These are phyloP conservation scores for Candida sonorensis DNA, from an alignment of 805 yeast genomes.

Conservation along the genomic window DNA sequence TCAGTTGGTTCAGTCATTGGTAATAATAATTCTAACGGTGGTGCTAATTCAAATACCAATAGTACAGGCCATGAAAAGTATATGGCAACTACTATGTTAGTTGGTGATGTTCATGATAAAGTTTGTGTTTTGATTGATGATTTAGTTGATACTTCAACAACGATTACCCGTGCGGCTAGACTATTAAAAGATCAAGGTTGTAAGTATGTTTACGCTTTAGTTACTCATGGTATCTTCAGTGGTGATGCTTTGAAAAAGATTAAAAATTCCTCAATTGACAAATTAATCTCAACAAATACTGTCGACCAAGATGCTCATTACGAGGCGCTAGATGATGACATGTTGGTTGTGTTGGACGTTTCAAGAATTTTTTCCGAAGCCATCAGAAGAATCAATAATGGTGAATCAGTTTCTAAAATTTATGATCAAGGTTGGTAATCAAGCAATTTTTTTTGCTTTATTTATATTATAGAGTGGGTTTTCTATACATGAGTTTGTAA, in stretches of 20 bases:
- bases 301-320: constrained; percentile 73
- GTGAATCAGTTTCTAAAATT: constrained; percentile 90
- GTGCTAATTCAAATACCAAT: too few relatives aligned
- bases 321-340: constrained; percentile 43
- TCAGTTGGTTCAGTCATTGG: constrained; percentile 10
- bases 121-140: constrained; percentile 92
- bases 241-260: constrained; percentile 84
- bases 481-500: too few relatives aligned
- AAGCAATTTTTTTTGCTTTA: too few relatives aligned
- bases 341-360: constrained; percentile 74
- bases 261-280: constrained; percentile 64
- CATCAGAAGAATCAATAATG: constrained; percentile 91
- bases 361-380: constrained; percentile 89
- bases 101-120: constrained; percentile 85
- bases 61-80: too few relatives aligned
- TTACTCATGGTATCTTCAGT: constrained; percentile 89
- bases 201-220: constrained; percentile 71
- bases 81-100: constrained; percentile 85
- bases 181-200: constrained; percentile 93
- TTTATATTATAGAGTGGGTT: too few relatives aligned
- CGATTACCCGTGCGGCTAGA: constrained; percentile 88
- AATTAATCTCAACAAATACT: constrained; percentile 81
- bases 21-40: background rate
- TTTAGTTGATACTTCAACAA: constrained; percentile 86
- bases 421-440: constrained; percentile 72